phyloP scores from a whole-genome alignment of 129 eudicot genomes.

The Artemisia argyi region DNA sequence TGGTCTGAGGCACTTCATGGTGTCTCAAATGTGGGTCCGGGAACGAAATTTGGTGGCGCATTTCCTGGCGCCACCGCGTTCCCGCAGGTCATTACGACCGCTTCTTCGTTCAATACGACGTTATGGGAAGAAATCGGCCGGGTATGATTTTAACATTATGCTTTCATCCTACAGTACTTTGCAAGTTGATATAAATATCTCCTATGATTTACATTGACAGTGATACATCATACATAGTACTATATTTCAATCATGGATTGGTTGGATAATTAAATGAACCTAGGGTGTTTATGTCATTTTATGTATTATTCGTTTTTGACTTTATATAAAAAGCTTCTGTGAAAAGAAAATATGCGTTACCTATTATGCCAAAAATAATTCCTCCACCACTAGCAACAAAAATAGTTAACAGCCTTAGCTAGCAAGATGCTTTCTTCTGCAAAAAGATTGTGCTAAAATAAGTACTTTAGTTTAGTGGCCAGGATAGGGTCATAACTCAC shows the following conservation, averaged over 20 bases:
- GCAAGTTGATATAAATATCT: no score
- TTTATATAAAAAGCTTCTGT: constrained; percentile 14
- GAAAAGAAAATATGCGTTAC: constrained; percentile 30
- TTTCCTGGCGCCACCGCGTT: constrained; percentile 87
- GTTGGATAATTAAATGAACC: constrained; percentile 1
- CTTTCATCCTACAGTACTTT: not conserved
- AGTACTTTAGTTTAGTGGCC: no score
- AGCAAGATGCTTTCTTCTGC: not conserved
- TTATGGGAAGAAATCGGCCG: constrained; percentile 85
- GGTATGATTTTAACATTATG: constrained; percentile 33
- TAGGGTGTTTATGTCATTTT: constrained; percentile 30
- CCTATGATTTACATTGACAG: not conserved
- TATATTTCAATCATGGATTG: constrained; percentile 2
- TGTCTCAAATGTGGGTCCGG: constrained; percentile 78
- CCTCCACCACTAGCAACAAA: constrained; percentile 23
- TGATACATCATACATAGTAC: not conserved
- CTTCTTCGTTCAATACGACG: constrained; percentile 75
- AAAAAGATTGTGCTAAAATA: no score
- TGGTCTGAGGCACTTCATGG: constrained; percentile 96
- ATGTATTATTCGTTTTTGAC: constrained; percentile 14
- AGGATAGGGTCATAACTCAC: no score
- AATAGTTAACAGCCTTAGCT: not conserved
- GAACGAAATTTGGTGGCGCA: constrained; percentile 73
- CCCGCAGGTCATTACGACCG: constrained; percentile 87
- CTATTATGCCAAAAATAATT: constrained; percentile 21